These are phyloP conservation scores for Pyrus hybrid DNA, from an alignment of 331 rosid genomes.

Conservation along the genomic window DNA sequence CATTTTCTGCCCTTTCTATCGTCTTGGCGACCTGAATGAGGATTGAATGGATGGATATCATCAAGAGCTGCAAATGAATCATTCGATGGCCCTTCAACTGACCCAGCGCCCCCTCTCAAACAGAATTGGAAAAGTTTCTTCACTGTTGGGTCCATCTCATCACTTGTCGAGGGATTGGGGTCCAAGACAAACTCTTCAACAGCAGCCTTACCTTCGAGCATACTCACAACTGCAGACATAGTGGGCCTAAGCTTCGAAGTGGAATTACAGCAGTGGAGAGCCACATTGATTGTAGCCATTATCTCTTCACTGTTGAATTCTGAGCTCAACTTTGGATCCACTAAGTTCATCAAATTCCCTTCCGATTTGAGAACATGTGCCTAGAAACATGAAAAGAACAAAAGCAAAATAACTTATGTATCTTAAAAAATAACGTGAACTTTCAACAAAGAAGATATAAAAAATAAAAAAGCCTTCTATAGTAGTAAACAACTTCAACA, in stretches of 20 bases:
- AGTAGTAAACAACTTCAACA: too few relatives aligned
- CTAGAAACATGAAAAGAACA: constrained; percentile 14
- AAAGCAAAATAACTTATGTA: too few relatives aligned
- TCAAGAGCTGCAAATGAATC: too few relatives aligned
- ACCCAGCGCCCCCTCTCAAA: too few relatives aligned
- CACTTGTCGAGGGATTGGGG: constrained; percentile 11
- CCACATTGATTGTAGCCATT: constrained; percentile 38
- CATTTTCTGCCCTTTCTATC: too few relatives aligned
- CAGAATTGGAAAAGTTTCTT: not conserved
- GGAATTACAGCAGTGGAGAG: constrained; percentile 42
- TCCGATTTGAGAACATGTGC: constrained; percentile 38
- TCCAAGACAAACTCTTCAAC: constrained; percentile 22
- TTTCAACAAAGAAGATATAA: too few relatives aligned
- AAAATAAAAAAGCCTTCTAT: too few relatives aligned
- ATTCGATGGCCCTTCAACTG: too few relatives aligned
- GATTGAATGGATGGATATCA: too few relatives aligned
- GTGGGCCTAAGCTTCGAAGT: constrained; percentile 46
- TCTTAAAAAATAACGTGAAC: too few relatives aligned
- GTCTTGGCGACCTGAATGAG: too few relatives aligned
- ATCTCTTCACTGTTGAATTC: constrained; percentile 25
- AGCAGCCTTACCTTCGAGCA: constrained; percentile 44
- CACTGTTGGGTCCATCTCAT: constrained; percentile 10
- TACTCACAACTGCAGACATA: constrained; percentile 56
- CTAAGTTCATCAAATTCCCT: constrained; percentile 44
- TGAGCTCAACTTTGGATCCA: constrained; percentile 44